Percentiles rank a stretch among this genome's conserved stretches.
These are phyloP conservation scores for Pittosporum tobira DNA, from an alignment of 129 eudicot species.

Conservation along the genomic window DNA sequence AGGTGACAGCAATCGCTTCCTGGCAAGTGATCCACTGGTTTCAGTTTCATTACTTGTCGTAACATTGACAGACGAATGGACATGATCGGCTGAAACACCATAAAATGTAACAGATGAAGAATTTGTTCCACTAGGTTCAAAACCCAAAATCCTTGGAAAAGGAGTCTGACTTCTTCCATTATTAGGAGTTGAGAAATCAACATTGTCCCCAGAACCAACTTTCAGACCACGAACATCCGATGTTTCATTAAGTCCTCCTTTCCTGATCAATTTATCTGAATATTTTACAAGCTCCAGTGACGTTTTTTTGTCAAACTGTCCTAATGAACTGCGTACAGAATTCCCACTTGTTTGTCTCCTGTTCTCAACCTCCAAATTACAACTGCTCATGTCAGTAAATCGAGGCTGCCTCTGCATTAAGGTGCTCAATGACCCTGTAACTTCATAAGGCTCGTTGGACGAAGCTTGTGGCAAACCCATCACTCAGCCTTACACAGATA, in stretches of 20 bases:
- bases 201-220: slow-evolving; percentile 18
- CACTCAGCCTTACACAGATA: neutral
- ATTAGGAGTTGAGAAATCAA: slow-evolving; percentile 25
- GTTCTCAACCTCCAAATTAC: slow-evolving; percentile 25
- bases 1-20: slow-evolving; percentile 68
- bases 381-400: slow-evolving; percentile 17
- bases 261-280: slow-evolving; percentile 23
- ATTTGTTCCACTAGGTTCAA: slow-evolving; percentile 34
- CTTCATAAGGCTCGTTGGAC: slow-evolving; percentile 26
- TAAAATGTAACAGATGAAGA: slow-evolving; percentile 17
- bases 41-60: slow-evolving; percentile 20
- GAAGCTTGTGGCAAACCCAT: slow-evolving; percentile 85
- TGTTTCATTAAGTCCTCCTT: slow-evolving; percentile 23
- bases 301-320: slow-evolving; percentile 24
- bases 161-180: slow-evolving; percentile 29
- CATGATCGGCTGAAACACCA: slow-evolving; percentile 10
- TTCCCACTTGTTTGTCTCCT: slow-evolving; percentile 18
- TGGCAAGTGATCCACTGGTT: slow-evolving; percentile 31
- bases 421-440: slow-evolving; percentile 24
- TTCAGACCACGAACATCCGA: slow-evolving; percentile 18
- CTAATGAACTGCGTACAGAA: slow-evolving; percentile 21
- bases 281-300: slow-evolving; percentile 18
- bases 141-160: slow-evolving; percentile 58
- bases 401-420: slow-evolving; percentile 19
- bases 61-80: slow-evolving; percentile 19